Conservation (phyloP, 768 basidiomycete genomes). For the Austroboletus eburneus region DNA sequence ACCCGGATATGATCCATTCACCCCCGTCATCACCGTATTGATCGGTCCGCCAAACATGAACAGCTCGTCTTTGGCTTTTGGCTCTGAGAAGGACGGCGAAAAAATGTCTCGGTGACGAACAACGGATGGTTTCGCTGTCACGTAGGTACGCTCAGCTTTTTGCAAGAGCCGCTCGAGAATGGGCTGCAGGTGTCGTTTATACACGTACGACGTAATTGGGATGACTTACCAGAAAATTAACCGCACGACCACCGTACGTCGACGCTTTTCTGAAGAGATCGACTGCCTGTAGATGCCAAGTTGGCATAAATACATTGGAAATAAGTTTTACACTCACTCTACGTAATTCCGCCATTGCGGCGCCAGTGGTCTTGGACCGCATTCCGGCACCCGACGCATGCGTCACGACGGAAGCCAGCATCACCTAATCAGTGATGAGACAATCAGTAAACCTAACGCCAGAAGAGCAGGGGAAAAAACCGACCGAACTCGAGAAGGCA, state of each 20-base stretch:
- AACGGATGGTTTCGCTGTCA: constrained; percentile 42
- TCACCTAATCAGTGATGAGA: constrained; percentile 46
- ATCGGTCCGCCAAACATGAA: constrained; percentile 73
- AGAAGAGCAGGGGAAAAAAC: no score
- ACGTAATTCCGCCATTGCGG: constrained; percentile 64
- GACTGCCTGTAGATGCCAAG: constrained; percentile 36
- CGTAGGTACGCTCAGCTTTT: constrained; percentile 55
- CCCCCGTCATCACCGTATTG: constrained; percentile 54
- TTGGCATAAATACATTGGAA: neutral
- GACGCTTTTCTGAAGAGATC: constrained; percentile 66
- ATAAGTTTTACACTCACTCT: constrained; percentile 15
- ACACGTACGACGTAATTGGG: no score
- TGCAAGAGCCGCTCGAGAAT: constrained; percentile 56
- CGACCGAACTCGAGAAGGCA: constrained; percentile 50
- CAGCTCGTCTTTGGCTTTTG: constrained; percentile 60
- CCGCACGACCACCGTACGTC: constrained; percentile 57
- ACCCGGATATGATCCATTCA: no score
- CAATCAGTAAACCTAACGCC: no score
- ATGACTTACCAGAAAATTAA: constrained; percentile 64
- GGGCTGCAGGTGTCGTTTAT: constrained; percentile 48
- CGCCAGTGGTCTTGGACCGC: constrained; percentile 63
- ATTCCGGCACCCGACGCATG: constrained; percentile 45
- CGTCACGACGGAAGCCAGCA: constrained; percentile 72
- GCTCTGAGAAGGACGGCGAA: constrained; percentile 38
- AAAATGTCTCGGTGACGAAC: constrained; percentile 55